phyloP scores from a whole-genome alignment of 495 filamentous ascomycete species.

The Daldinia vernicosa region DNA sequence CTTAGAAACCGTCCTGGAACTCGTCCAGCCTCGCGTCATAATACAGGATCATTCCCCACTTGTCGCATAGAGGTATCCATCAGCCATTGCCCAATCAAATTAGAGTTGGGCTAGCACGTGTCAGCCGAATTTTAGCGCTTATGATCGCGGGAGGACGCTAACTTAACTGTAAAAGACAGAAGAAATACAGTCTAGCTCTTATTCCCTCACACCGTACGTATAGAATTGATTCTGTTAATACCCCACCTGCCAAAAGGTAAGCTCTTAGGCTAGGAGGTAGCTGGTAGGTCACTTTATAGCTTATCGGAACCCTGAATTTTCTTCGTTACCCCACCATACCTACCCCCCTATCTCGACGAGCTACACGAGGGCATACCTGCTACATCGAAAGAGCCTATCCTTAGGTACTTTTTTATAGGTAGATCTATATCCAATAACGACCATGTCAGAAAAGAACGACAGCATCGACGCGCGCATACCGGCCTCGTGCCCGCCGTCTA shows the following conservation, averaged over 20 bases:
- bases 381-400: not conserved
- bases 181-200: conserved; percentile 21
- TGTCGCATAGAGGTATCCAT: not conserved
- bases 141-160: conserved; percentile 4
- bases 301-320: conserved; percentile 23
- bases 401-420: not conserved
- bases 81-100: conserved; percentile 39
- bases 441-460: conserved; percentile 47
- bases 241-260: conserved; percentile 11
- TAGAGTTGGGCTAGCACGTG: conserved; percentile 30
- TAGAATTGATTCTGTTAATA: conserved; percentile 18
- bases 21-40: conserved; percentile 29
- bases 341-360: conserved; percentile 8
- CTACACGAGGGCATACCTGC: not conserved
- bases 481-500: conserved; percentile 54
- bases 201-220: not conserved
- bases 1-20: conserved; percentile 8
- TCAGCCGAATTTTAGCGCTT: conserved; percentile 31
- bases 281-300: conserved; percentile 6
- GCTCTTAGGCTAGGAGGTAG: conserved; percentile 1
- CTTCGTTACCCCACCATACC: conserved; percentile 24
- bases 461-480: conserved; percentile 56
- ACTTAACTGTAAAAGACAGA: conserved; percentile 7
- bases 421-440: not conserved
- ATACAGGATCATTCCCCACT: conserved; percentile 22